Evolutionary conservation across 2,329 filamentous ascomycete genomes (phyloP), one percentile per base, ranked within the genome.

Genomic region (Colletotrichum sp.): DNA sequence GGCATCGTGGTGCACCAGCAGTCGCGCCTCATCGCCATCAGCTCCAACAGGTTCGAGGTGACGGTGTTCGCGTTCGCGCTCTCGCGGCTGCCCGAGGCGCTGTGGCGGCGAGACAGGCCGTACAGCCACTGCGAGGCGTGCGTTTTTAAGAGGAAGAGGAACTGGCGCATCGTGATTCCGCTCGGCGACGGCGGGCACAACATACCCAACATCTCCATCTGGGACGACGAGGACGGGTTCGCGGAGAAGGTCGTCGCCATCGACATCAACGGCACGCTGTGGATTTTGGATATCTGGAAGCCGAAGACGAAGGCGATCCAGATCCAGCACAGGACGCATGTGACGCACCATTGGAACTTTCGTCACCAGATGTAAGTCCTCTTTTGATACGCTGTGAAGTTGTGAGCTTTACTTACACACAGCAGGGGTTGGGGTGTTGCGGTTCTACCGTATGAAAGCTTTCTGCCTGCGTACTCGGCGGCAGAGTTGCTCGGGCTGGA

Each of bases 21-120:
- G 77, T 95, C 95, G n/a, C 92, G 96, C 0, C 87, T 98, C 77
- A 94, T 99, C 77, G 97, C 96, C 1, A 93, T 98, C 52, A 95
- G 94, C 79, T 93, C 95, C 1, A 99, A 99, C 82, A 90, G 89
- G 6, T 81, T 82, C 68, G 89, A 90, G 77, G 84, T 90, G 8
- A 89, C 86, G 1, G 87, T 92, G 1, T 92, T 92, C 79, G 89
- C 88, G 1, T 87, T 88, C 78, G 88, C 87, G 7, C 80, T 88
- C 62, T 76, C 80, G 62, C 21, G 57, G 44, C 30, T 67, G 32
- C 78, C 44, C 36, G 77, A 66, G 76, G 49, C 68, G 77, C 28
- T 80, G 80, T 72, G 74, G 16, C 62, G 63, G n/a, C 71, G 66
- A n/a, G 36, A 32, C 13, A 57, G 59, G 30, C 79, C 71, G 32